phyloP scores from a whole-genome alignment of 768 basidiomycete species.

The Termitomyces sp. region DNA sequence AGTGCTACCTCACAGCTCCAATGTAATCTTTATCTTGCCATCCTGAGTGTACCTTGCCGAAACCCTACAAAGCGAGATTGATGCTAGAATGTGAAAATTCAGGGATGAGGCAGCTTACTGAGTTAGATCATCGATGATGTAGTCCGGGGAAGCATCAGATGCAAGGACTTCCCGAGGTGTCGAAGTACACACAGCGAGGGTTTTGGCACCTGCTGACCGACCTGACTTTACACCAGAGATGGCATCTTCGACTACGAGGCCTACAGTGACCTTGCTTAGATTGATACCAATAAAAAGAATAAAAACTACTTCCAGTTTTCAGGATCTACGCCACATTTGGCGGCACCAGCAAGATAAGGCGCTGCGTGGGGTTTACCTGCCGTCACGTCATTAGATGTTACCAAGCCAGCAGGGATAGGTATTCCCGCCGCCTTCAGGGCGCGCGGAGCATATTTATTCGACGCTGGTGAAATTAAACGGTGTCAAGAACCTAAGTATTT shows the following conservation, averaged over 20 bases:
- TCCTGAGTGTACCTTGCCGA: slow-evolving; percentile 33
- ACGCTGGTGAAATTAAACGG: slow-evolving; percentile 40
- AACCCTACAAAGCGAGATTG: slow-evolving; percentile 27
- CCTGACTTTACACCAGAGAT: slow-evolving; percentile 77
- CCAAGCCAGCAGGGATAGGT: slow-evolving; percentile 53
- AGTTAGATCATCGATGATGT: slow-evolving; percentile 63
- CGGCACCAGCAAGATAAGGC: slow-evolving; percentile 79
- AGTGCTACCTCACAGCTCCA: slow-evolving; percentile 23
- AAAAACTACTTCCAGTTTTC: slow-evolving; percentile 41
- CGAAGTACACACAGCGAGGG: slow-evolving; percentile 82
- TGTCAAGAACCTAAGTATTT: background rate
- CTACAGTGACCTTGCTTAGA: slow-evolving; percentile 25
- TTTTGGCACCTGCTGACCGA: slow-evolving; percentile 66
- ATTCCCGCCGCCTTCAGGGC: slow-evolving; percentile 63
- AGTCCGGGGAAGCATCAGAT: slow-evolving; percentile 53
- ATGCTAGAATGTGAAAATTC: background rate
- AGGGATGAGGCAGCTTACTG: slow-evolving; percentile 33
- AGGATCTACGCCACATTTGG: slow-evolving; percentile 47
- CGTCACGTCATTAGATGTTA: slow-evolving; percentile 68
- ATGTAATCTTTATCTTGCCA: slow-evolving; percentile 40
- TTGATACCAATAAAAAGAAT: background rate
- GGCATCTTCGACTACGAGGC: slow-evolving; percentile 87
- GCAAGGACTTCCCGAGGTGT: slow-evolving; percentile 48
- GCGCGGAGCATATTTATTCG: slow-evolving; percentile 60
- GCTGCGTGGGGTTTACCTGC: slow-evolving; percentile 85